Conservation (phyloP, 768 basidiomycete species). For the Termitomyces sp. region DNA sequence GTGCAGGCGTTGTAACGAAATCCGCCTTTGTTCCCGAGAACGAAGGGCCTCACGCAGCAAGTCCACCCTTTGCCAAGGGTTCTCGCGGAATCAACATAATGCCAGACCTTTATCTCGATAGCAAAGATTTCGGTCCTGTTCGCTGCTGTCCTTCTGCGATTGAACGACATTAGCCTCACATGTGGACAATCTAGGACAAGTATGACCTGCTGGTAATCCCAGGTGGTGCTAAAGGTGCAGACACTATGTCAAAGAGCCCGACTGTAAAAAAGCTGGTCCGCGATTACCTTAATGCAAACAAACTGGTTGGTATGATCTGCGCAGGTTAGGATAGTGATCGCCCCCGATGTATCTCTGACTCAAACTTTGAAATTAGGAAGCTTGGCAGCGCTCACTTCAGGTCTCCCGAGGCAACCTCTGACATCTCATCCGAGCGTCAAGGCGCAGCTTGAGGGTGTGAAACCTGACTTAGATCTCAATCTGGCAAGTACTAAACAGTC, state of each 20-base stretch:
- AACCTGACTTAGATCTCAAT: neutral
- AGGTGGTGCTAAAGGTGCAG: constrained; percentile 77
- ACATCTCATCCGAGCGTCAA: constrained; percentile 82
- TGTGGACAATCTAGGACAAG: constrained; percentile 41
- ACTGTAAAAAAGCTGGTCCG: constrained; percentile 64
- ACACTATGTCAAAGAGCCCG: constrained; percentile 60
- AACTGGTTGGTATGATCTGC: constrained; percentile 81
- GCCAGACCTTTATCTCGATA: constrained; percentile 58
- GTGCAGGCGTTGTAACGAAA: constrained; percentile 63
- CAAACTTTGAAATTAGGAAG: constrained; percentile 46
- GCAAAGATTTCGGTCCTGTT: constrained; percentile 46
- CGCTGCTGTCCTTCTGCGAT: constrained; percentile 17
- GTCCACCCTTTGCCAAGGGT: constrained; percentile 54
- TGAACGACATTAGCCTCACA: neutral
- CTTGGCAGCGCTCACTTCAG: constrained; percentile 61
- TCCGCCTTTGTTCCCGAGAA: constrained; percentile 62
- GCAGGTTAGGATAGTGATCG: constrained; percentile 50
- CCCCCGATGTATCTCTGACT: neutral
- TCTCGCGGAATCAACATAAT: constrained; percentile 75
- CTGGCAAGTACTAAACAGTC: neutral
- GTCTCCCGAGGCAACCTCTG: constrained; percentile 58
- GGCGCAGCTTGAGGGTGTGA: constrained; percentile 53
- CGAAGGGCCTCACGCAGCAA: constrained; percentile 23
- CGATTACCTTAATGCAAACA: constrained; percentile 50
- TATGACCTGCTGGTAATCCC: constrained; percentile 75